These are phyloP conservation scores for Eimeria mitis DNA, from an alignment of 169 alveolate genomes.

Conservation along the genomic window DNA sequence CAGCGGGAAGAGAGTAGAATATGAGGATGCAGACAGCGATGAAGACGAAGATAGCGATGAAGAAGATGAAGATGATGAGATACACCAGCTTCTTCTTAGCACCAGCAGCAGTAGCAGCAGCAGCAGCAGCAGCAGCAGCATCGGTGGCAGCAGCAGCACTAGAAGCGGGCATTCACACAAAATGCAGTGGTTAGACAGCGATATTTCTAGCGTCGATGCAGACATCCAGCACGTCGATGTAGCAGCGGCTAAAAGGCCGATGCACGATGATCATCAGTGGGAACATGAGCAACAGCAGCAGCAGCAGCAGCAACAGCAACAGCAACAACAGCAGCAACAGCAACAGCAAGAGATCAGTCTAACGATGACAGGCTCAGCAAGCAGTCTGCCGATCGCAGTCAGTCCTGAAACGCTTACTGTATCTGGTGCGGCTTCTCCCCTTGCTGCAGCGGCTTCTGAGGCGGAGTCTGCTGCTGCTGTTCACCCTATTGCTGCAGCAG, in stretches of 20 bases:
- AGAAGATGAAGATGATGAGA: neutral
- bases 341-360: slow-evolving; percentile 21
- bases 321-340: slow-evolving; percentile 37
- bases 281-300: neutral
- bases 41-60: neutral
- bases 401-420: neutral
- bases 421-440: slow-evolving; percentile 11
- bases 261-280: slow-evolving; percentile 21
- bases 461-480: neutral
- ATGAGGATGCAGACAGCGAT: neutral
- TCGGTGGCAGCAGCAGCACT: slow-evolving; percentile 3
- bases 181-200: neutral
- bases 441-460: slow-evolving; percentile 22
- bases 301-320: slow-evolving; percentile 42
- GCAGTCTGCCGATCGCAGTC: neutral
- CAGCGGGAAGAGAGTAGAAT: neutral
- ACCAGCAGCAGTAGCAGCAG: slow-evolving; percentile 12
- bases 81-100: neutral
- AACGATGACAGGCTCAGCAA: neutral
- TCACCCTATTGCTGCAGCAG: slow-evolving; percentile 5
- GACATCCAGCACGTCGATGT: neutral
- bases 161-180: neutral
- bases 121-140: slow-evolving; percentile 31
- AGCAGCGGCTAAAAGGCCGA: slow-evolving; percentile 6
- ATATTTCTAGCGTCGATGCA: neutral